These are phyloP conservation scores for Sporothrix mexicana DNA, from an alignment of 2,329 filamentous ascomycete species.

Conservation along the genomic window DNA sequence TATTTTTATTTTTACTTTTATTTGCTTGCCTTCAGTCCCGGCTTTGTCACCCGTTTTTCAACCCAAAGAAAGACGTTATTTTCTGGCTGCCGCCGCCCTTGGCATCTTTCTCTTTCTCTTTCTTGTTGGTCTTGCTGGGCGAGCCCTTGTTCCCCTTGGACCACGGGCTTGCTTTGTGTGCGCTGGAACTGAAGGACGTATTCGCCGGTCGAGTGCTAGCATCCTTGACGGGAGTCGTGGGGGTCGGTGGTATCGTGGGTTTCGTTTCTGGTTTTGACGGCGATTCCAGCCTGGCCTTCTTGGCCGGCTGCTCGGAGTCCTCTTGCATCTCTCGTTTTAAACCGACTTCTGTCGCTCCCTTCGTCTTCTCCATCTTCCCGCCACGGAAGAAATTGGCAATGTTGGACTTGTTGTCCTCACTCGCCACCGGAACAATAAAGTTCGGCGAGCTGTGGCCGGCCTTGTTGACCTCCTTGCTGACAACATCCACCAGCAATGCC, in stretches of 20 bases:
- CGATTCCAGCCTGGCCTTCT: background rate
- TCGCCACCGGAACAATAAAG: conserved; percentile 83
- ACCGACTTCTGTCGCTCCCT: background rate
- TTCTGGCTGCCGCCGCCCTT: conserved; percentile 26
- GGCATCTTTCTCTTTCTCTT: background rate
- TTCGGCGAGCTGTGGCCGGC: conserved; percentile 87
- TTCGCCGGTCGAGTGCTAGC: background rate
- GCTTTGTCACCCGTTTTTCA: background rate
- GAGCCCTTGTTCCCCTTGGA: background rate
- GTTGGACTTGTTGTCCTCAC: conserved; percentile 86
- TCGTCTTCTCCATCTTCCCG: conserved; percentile 41
- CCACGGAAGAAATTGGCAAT: conserved; percentile 90
- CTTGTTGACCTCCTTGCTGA: conserved; percentile 88
- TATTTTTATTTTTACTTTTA: background rate
- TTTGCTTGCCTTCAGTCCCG: background rate
- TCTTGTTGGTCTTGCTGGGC: conserved; percentile 7
- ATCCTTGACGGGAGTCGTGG: conserved; percentile 6
- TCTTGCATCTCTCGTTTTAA: background rate
- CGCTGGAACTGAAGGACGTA: no score
- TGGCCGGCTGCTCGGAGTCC: background rate
- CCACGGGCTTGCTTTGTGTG: no score
- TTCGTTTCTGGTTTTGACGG: background rate
- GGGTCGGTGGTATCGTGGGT: background rate
- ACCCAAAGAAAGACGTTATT: conserved; percentile 33
- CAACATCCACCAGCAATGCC: conserved; percentile 67